These are phyloP conservation scores for Glycine latifolia DNA, from an alignment of 306 rosid species.

Conservation along the genomic window DNA sequence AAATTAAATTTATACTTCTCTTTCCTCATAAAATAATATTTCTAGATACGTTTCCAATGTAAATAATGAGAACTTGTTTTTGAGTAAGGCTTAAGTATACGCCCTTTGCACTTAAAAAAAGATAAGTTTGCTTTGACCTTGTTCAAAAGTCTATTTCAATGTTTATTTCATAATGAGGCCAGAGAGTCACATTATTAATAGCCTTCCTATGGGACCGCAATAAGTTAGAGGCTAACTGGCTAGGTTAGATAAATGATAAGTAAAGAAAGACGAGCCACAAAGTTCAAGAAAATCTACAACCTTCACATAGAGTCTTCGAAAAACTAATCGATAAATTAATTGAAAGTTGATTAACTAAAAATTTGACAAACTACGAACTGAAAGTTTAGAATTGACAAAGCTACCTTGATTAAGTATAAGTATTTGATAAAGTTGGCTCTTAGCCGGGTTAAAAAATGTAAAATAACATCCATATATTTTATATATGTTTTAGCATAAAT, in stretches of 20 bases:
- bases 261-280: neutral
- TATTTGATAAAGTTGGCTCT: too few species aligned
- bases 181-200: neutral
- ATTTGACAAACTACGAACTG: neutral
- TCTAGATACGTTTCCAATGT: too few species aligned
- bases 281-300: neutral
- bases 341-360: neutral
- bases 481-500: too few species aligned
- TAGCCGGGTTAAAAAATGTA: too few species aligned
- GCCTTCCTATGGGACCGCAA: neutral
- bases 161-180: neutral
- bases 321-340: neutral
- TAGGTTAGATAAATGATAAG: neutral
- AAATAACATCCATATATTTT: too few species aligned
- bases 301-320: neutral
- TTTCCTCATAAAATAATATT: neutral
- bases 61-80: too few species aligned
- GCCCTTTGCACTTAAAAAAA: too few species aligned
- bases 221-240: neutral
- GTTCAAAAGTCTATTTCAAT: neutral
- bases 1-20: neutral
- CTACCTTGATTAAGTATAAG: too few species aligned
- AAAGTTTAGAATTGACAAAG: too few species aligned
- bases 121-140: too few species aligned
- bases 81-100: too few species aligned